Percentiles rank a stretch among this genome's conserved stretches.
phyloP scores from a whole-genome alignment of 345 rosid genomes.

The Xanthoceras sorbifolium region DNA sequence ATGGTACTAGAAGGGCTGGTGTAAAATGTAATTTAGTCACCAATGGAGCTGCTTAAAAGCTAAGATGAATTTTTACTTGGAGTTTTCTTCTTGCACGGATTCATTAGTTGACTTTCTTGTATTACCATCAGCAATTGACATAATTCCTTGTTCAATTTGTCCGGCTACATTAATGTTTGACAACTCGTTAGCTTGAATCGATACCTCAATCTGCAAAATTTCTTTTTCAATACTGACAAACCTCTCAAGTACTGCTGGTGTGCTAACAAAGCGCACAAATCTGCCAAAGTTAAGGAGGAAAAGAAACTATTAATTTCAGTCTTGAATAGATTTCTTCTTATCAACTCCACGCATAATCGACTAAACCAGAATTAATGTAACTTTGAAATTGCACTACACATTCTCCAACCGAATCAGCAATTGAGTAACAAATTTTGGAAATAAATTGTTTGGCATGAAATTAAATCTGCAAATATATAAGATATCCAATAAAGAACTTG shows the following conservation, averaged over 20 bases:
- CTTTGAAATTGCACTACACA: neutral
- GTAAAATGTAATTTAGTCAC: neutral
- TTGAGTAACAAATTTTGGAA: neutral
- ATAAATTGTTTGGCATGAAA: neutral
- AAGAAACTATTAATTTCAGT: neutral
- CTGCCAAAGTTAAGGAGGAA: constrained; percentile 32
- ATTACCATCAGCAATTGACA: constrained; percentile 21
- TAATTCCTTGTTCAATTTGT: constrained; percentile 44
- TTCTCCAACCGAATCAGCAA: constrained; percentile 8
- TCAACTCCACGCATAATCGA: neutral
- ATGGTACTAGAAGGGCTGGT: neutral
- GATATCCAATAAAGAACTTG: neutral
- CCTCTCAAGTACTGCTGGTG: constrained; percentile 91
- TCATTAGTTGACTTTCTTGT: constrained; percentile 47
- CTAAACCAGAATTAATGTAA: neutral
- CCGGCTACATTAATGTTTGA: constrained; percentile 30
- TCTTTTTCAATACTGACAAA: constrained; percentile 71
- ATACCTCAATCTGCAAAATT: constrained; percentile 69
- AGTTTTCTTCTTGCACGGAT: constrained; percentile 54
- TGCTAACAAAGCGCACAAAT: constrained; percentile 82
- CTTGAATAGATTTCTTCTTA: constrained; percentile 1
- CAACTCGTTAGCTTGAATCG: constrained; percentile 60
- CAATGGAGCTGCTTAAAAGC: constrained; percentile 6
- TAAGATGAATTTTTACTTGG: constrained; percentile 55
- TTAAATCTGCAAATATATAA: neutral